phyloP scores from a whole-genome alignment of 345 rosid species.

The Acer campestre region DNA sequence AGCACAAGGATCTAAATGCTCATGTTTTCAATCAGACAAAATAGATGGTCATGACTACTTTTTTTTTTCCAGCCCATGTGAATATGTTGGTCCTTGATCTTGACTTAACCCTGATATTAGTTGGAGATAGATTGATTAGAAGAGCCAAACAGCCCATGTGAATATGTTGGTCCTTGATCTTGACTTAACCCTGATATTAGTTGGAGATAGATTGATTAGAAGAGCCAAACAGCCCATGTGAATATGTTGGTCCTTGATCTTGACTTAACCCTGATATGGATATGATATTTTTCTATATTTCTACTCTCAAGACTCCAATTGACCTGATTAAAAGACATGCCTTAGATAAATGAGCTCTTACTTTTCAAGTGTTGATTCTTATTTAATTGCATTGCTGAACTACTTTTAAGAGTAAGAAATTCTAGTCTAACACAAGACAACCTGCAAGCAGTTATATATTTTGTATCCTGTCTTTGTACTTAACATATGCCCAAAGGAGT shows the following conservation, averaged over 20 bases:
- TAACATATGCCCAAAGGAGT: background rate
- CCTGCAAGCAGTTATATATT: background rate
- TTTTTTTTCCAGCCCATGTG: background rate
- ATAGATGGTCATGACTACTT: background rate
- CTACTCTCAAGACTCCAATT: background rate
- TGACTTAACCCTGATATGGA: background rate
- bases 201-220: background rate
- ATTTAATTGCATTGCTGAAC: background rate
- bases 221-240: slow-evolving; percentile 5
- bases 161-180: background rate
- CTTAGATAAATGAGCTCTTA: background rate
- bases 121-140: background rate
- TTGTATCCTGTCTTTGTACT: background rate
- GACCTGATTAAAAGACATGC: background rate
- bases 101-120: background rate
- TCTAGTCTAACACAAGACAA: background rate
- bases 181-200: background rate
- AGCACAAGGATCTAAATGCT: background rate
- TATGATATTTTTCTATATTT: background rate
- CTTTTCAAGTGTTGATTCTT: background rate
- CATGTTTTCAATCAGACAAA: background rate
- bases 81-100: background rate
- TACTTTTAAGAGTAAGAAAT: background rate
- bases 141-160: slow-evolving; percentile 5
- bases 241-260: background rate